A percentile compares a stretch with the other conserved stretches of the same genome.
Evolutionary conservation across 2,329 filamentous ascomycete genomes (phyloP).

Genomic region (Talaromyces sp.): DNA sequence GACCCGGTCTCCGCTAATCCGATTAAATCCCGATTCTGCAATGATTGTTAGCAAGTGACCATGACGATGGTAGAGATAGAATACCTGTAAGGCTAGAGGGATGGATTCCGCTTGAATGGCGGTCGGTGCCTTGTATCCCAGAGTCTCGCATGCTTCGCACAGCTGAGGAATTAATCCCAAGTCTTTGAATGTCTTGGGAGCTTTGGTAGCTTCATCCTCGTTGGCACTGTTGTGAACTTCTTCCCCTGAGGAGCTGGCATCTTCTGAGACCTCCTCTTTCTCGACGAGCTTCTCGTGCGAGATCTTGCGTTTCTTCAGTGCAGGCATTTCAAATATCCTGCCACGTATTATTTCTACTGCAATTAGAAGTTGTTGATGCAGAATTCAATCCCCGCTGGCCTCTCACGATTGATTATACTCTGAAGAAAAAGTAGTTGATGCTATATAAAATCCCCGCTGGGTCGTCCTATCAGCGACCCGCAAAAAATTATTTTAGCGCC

Average conservation of each 20-base stretch:
- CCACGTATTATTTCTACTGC: background rate
- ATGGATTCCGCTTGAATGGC: conserved; percentile 86
- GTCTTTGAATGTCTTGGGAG: conserved; percentile 50
- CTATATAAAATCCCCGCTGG: conserved; percentile 14
- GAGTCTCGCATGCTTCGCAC: conserved; percentile 77
- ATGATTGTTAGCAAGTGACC: background rate
- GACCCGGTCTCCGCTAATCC: conserved; percentile 92
- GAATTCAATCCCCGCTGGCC: conserved; percentile 9
- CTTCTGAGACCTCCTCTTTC: conserved; percentile 18
- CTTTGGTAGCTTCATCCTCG: conserved; percentile 7
- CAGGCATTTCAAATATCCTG: conserved; percentile 32
- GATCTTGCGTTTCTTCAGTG: conserved; percentile 42
- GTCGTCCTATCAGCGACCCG: conserved; percentile 1
- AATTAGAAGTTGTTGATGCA: background rate
- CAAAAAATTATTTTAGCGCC: conserved; percentile 31
- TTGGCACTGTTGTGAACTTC: conserved; percentile 12
- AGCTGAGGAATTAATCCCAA: conserved; percentile 77
- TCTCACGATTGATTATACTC: background rate
- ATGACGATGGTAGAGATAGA: background rate
- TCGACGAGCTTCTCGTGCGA: conserved; percentile 21
- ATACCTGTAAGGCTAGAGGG: conserved; percentile 66
- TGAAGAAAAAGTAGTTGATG: background rate
- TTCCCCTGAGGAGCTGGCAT: conserved; percentile 18
- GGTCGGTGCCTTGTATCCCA: conserved; percentile 82
- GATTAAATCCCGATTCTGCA: conserved; percentile 70